phyloP scores from a whole-genome alignment of 495 filamentous ascomycete species.

The Penicillium desertorum region DNA sequence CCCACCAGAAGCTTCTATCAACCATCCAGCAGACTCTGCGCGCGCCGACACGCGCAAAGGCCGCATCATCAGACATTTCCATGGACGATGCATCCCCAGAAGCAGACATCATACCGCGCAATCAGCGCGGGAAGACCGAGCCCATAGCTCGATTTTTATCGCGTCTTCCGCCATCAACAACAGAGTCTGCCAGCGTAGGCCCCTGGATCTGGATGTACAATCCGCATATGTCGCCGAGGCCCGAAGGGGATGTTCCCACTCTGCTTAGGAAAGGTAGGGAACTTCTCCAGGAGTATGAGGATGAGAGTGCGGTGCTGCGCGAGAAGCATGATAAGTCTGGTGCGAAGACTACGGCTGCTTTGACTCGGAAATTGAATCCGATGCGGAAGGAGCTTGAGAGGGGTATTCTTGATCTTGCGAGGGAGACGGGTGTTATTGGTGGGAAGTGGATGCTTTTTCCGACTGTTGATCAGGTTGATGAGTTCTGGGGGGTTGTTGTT shows the following conservation, averaged over 20 bases:
- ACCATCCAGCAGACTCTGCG: slow-evolving; percentile 26
- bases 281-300: slow-evolving; percentile 44
- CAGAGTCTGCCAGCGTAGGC: slow-evolving; percentile 33
- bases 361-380: slow-evolving; percentile 52
- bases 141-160: slow-evolving; percentile 59
- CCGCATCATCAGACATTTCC: slow-evolving; percentile 3
- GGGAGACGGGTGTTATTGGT: slow-evolving; percentile 50
- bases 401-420: slow-evolving; percentile 57
- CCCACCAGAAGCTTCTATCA: slow-evolving; percentile 35
- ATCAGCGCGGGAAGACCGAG: slow-evolving; percentile 51
- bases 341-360: slow-evolving; percentile 33
- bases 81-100: slow-evolving; percentile 18
- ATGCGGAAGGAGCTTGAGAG: slow-evolving; percentile 51
- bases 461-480: slow-evolving; percentile 52
- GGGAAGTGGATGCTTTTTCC: slow-evolving; percentile 91
- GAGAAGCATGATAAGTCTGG: slow-evolving; percentile 36
- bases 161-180: slow-evolving; percentile 65
- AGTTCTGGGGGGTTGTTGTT: slow-evolving; percentile 62
- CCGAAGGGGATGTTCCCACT: slow-evolving; percentile 35
- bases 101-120: slow-evolving; percentile 49
- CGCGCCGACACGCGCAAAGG: background rate
- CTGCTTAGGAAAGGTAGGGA: slow-evolving; percentile 46
- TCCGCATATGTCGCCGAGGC: slow-evolving; percentile 37
- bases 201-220: slow-evolving; percentile 71
- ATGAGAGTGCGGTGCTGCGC: slow-evolving; percentile 39